These are phyloP conservation scores for Symbiodinium pilosum DNA, from an alignment of 73 alveolate genomes.

Conservation along the genomic window DNA sequence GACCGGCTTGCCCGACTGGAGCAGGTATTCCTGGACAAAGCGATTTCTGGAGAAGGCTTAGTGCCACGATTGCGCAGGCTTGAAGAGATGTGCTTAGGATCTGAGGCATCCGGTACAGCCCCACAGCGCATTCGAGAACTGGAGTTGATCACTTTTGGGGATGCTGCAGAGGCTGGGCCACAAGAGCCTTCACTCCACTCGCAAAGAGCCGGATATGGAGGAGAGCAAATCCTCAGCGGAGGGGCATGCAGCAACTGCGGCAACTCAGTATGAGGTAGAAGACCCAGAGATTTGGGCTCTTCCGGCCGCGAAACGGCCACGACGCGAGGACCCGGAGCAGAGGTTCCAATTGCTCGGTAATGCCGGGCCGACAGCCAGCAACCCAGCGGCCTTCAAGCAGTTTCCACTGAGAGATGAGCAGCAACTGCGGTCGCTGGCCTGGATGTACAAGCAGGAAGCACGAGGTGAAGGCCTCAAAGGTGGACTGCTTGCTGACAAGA, in stretches of 20 bases:
- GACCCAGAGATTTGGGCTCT: slow-evolving; percentile 4
- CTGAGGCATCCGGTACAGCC: not conserved
- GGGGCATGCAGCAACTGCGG: not conserved
- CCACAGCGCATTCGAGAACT: slow-evolving; percentile 22
- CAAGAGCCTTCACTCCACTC: no score
- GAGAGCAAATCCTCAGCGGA: not conserved
- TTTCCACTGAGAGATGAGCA: slow-evolving; percentile 35
- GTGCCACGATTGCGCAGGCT: not conserved
- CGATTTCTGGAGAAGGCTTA: not conserved
- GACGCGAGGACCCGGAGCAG: not conserved
- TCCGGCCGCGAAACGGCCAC: slow-evolving; percentile 63
- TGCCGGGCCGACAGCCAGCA: slow-evolving; percentile 35
- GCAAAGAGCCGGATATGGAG: not conserved
- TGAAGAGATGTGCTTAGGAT: not conserved
- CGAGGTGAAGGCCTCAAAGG: slow-evolving; percentile 27
- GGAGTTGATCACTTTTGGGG: slow-evolving; percentile 18
- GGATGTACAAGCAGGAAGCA: slow-evolving; percentile 56
- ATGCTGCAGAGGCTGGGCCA: not conserved
- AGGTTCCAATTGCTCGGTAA: slow-evolving; percentile 20
- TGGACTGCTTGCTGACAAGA: slow-evolving; percentile 69
- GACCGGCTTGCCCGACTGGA: slow-evolving; percentile 30
- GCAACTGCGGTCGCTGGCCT: slow-evolving; percentile 64
- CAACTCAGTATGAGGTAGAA: not conserved
- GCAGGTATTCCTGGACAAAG: not conserved
- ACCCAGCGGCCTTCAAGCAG: slow-evolving; percentile 33